Conservation (phyloP, 2,329 filamentous ascomycete genomes). For the Xylaria sp. region DNA sequence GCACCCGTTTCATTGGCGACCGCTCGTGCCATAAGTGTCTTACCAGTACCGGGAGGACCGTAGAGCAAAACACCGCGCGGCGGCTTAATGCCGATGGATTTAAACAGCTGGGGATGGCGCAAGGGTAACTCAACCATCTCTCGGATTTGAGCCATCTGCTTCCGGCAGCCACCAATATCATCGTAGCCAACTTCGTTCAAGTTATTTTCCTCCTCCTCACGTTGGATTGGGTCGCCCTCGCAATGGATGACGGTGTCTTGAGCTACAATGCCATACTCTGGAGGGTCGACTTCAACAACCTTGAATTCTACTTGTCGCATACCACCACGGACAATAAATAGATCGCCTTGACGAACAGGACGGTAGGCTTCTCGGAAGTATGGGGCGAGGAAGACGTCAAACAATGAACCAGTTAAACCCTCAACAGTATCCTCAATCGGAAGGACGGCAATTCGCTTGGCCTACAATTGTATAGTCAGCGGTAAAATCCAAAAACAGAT, state of each 20-base stretch:
- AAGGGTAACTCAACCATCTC: constrained; percentile 97
- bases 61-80: constrained; percentile 96
- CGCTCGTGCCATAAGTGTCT: constrained; percentile 97
- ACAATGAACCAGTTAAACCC: constrained; percentile 94
- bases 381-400: constrained; percentile 98
- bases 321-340: constrained; percentile 95
- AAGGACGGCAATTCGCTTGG: constrained; percentile 97
- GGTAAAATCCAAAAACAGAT: background rate
- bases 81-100: constrained; percentile 99
- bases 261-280: constrained; percentile 97
- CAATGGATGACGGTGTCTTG: constrained; percentile 99
- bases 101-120: constrained; percentile 97
- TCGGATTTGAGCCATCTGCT: constrained; percentile 99
- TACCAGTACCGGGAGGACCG: constrained; percentile 97
- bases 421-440: constrained; percentile 98
- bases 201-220: constrained; percentile 98
- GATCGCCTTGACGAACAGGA: constrained; percentile 93
- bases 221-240: constrained; percentile 93
- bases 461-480: constrained; percentile 58
- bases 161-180: constrained; percentile 98
- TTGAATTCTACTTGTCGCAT: constrained; percentile 99
- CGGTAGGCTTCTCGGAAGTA: constrained; percentile 99
- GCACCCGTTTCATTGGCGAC: constrained; percentile 98
- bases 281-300: constrained; percentile 97
- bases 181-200: constrained; percentile 99